A percentile compares a stretch with the other conserved stretches of the same genome.
These are phyloP conservation scores for Citrus sp. DNA, from an alignment of 345 rosid genomes.

Conservation along the genomic window DNA sequence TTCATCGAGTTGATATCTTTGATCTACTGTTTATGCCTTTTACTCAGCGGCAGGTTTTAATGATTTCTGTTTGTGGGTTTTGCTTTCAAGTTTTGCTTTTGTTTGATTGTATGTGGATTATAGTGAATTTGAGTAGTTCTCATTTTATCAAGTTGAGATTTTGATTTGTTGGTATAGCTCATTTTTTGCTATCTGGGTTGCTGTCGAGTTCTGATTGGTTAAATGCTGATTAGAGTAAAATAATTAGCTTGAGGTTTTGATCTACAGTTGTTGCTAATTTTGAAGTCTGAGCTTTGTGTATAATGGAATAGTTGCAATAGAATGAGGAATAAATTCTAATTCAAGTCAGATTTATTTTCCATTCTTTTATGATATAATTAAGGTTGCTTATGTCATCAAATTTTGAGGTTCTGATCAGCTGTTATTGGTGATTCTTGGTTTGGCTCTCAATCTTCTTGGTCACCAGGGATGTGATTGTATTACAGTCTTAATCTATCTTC, in stretches of 20 bases:
- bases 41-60: too few relatives aligned
- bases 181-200: background rate
- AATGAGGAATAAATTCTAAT: background rate
- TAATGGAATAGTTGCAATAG: background rate
- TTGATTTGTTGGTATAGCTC: background rate
- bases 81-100: background rate
- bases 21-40: background rate
- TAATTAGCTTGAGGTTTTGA: slow-evolving; percentile 5
- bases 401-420: slow-evolving; percentile 21
- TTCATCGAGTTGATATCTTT: slow-evolving; percentile 3
- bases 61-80: too few relatives aligned
- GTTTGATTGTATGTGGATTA: background rate
- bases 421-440: slow-evolving; percentile 15
- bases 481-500: background rate
- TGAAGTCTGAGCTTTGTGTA: slow-evolving; percentile 15
- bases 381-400: background rate
- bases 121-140: background rate
- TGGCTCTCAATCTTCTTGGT: background rate
- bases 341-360: background rate
- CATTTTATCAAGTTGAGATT: background rate
- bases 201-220: background rate
- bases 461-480: background rate
- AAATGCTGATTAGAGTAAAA: slow-evolving; percentile 1
- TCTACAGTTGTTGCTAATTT: slow-evolving; percentile 16
- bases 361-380: background rate